A percentile compares a stretch with the other conserved stretches of the same genome.
These are phyloP conservation scores for Mycena metata DNA, from an alignment of 768 basidiomycete species.

Conservation along the genomic window DNA sequence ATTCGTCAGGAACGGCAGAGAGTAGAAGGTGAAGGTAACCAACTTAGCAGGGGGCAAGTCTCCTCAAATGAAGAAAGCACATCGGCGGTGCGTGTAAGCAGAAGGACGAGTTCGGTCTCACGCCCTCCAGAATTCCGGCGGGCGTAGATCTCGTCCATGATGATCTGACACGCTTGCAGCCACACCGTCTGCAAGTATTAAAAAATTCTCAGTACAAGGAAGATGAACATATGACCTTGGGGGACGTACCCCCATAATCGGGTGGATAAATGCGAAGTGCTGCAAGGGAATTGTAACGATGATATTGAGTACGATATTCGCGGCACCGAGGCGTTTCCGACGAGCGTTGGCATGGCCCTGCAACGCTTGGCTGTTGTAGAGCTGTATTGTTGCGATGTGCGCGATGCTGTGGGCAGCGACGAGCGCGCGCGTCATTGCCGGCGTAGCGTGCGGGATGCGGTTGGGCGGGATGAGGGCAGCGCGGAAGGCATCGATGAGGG, in stretches of 20 bases:
- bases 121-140: not conserved
- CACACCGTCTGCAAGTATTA: conserved; percentile 20
- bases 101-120: not conserved
- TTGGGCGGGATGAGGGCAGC: not conserved
- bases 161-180: conserved; percentile 12
- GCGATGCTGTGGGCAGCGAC: conserved; percentile 42
- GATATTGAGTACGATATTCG: conserved; percentile 33
- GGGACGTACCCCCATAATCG: conserved; percentile 47
- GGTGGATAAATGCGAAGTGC: conserved; percentile 42
- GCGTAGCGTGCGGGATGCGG: not conserved
- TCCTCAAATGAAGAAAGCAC: conserved; percentile 1
- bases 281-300: conserved; percentile 28
- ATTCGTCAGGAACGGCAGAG: no score
- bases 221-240: not conserved
- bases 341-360: conserved; percentile 38
- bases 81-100: not conserved
- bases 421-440: conserved; percentile 16
- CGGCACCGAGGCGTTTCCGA: conserved; percentile 38
- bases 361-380: conserved; percentile 46
- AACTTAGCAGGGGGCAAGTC: conserved; percentile 19
- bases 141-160: conserved; percentile 18
- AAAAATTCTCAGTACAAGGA: not conserved
- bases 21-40: not conserved
- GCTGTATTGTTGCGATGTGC: conserved; percentile 51
- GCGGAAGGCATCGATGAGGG: conserved; percentile 13